Conservation (phyloP, 208 protist genomes). For the Leishmania mexicana region DNA sequence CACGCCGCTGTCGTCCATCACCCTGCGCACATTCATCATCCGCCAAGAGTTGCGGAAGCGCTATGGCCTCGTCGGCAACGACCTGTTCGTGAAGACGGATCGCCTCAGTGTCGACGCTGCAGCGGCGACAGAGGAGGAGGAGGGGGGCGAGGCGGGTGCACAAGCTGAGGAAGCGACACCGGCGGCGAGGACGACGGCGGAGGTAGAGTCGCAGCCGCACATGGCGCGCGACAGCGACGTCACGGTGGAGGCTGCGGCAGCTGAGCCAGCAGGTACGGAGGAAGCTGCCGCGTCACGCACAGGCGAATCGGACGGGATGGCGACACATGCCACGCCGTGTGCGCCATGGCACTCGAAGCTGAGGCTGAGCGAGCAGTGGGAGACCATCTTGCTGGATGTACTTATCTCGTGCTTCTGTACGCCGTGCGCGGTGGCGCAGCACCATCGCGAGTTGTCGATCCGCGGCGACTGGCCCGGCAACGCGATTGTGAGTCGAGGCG, state of each 20-base stretch:
- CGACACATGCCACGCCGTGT: neutral
- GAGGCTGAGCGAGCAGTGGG: neutral
- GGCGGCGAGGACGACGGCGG: too few relatives aligned
- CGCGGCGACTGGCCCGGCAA: slow-evolving; percentile 40
- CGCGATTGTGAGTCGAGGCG: slow-evolving; percentile 27
- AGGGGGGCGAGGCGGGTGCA: neutral
- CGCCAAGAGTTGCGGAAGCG: slow-evolving; percentile 28
- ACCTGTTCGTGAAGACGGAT: slow-evolving; percentile 3
- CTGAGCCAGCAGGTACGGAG: neutral
- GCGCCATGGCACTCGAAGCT: neutral
- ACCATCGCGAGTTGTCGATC: slow-evolving; percentile 44
- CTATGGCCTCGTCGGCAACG: slow-evolving; percentile 28
- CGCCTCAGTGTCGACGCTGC: neutral
- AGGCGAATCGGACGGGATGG: neutral
- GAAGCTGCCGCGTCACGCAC: neutral
- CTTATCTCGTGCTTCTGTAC: slow-evolving; percentile 26
- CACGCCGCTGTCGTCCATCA: slow-evolving; percentile 19
- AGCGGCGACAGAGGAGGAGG: neutral
- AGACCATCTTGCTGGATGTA: slow-evolving; percentile 14
- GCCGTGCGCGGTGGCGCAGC: slow-evolving; percentile 38
- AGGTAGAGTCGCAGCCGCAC: too few relatives aligned
- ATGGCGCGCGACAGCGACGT: too few relatives aligned
- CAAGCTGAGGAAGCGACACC: neutral
- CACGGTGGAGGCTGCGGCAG: too few relatives aligned
- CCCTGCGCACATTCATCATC: slow-evolving; percentile 29